Percentiles rank a stretch among this genome's conserved stretches.
phyloP scores from a whole-genome alignment of 768 basidiomycete genomes.

The Zangia roseola region DNA sequence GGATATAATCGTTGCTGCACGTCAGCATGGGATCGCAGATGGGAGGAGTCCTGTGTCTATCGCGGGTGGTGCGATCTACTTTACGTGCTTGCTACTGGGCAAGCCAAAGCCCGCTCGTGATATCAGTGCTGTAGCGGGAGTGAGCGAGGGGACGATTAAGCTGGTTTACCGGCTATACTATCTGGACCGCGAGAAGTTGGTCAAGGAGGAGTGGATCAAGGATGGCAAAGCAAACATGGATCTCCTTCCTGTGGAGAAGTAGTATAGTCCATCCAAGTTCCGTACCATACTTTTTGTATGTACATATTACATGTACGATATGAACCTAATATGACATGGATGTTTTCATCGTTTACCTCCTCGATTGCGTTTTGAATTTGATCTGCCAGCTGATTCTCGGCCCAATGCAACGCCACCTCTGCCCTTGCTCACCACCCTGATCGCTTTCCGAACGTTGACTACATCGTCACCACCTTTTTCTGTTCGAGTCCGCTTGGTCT shows the following conservation, averaged over 20 bases:
- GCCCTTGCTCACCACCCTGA: constrained; percentile 71
- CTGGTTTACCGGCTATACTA: constrained; percentile 83
- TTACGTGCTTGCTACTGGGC: constrained; percentile 82
- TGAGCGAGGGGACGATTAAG: constrained; percentile 95
- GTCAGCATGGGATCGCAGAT: constrained; percentile 85
- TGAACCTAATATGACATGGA: constrained; percentile 8
- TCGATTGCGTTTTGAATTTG: constrained; percentile 24
- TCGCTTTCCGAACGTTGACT: constrained; percentile 87
- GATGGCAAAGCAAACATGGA: constrained; percentile 62
- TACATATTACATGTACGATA: constrained; percentile 18
- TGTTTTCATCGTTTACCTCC: constrained; percentile 27
- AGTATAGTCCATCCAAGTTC: not conserved
- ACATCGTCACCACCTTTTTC: constrained; percentile 49
- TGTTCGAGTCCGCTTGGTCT: constrained; percentile 51
- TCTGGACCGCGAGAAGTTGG: constrained; percentile 68
- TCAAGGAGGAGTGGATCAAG: constrained; percentile 84
- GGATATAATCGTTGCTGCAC: constrained; percentile 78
- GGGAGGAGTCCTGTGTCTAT: constrained; percentile 97
- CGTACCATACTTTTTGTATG: constrained; percentile 21
- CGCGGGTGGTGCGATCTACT: constrained; percentile 95
- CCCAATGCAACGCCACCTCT: constrained; percentile 61
- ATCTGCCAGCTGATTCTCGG: constrained; percentile 34
- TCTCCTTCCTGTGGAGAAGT: constrained; percentile 25
- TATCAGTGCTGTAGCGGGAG: constrained; percentile 87
- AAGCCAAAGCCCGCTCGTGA: constrained; percentile 75